Evolutionary conservation across 2,329 filamentous ascomycete genomes (phyloP).

Genomic region (Helminthosporium solani): DNA sequence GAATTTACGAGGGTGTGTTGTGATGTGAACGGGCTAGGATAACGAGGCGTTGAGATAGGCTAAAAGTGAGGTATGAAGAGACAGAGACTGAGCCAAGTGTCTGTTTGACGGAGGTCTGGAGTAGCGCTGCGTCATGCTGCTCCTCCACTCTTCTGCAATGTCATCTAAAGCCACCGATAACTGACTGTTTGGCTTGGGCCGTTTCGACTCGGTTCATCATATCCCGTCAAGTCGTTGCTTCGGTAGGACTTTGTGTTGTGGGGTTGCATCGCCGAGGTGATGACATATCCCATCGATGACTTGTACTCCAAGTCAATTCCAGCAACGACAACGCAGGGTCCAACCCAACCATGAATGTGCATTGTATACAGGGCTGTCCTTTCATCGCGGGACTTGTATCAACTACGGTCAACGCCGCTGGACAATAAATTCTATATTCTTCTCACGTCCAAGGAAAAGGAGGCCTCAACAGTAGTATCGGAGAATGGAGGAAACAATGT

Average conservation of each 20-base stretch:
- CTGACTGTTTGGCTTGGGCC: not conserved
- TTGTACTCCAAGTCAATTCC: not conserved
- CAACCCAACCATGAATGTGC: not conserved
- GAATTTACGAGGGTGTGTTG: not conserved
- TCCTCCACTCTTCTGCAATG: no score
- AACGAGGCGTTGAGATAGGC: not conserved
- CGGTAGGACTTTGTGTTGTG: slow-evolving; percentile 1
- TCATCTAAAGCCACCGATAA: no score
- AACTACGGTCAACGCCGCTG: no score
- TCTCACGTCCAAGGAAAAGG: no score
- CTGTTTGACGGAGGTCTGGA: slow-evolving; percentile 2
- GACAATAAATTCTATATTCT: no score
- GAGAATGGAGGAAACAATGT: no score
- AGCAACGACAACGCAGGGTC: not conserved
- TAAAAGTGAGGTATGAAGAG: not conserved
- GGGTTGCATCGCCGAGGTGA: slow-evolving; percentile 6
- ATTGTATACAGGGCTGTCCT: not conserved
- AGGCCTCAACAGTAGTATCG: no score
- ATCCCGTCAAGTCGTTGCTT: not conserved
- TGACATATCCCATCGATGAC: slow-evolving; percentile 1
- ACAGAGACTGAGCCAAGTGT: no score
- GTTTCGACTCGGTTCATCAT: not conserved
- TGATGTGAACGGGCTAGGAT: not conserved
- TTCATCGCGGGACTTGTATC: not conserved
- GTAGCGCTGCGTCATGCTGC: no score